Base-by-base conservation (phyloP, 495 filamentous ascomycete genomes). In the Lophiostoma macrostomum region DNA sequence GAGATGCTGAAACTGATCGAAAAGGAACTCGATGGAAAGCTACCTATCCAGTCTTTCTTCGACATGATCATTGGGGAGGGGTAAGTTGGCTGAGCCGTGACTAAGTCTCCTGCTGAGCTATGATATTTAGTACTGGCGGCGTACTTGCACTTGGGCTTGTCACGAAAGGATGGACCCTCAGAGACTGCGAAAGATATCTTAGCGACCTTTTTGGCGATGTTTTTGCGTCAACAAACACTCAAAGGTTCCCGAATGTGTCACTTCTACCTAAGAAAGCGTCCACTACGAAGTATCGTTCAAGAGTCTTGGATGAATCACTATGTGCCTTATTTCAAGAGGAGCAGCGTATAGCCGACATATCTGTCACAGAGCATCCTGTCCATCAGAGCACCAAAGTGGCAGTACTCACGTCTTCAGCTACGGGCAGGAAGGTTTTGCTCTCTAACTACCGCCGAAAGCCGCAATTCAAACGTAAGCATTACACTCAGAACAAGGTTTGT, bases 11-110 rank as follows among this genome's bases (percentile, higher is more conserved):
- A 59, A 22, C 31, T 53, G 4, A 43, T 59, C 11, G 49, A 59
- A 39, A 38, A 24, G n/a, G 41, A 59, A 18, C 34, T 59, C 7
- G 34, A 42, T 25, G 50, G 43, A 12, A 59, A 51, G 25, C 25
- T 59, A 13, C 56, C 56, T 14, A 43, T 59, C n/a, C 49, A 53
- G 23, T 41, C 22, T 8, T 49, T 59, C 25, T 59, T 59, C 38
- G 56, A 59, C 24, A 53, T 59, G 48, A 51, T 59, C 5, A 39
- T 59, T 47, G 56, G 56, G 8, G 37, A 53, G 49, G 50, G 56
- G 56, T 59, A 22, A 41, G 41, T 47, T 16, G 4, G 12, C n/a
- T 22, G n/a, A n/a, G n/a, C 16, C 5, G 2, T 19, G 4, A 11
- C 5, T 23, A n/a, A 27, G 1, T 10, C 5, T 20, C 5, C 24